These are phyloP conservation scores for Ophiostoma quercus DNA, from an alignment of 2,329 filamentous ascomycete species.

Conservation along the genomic window DNA sequence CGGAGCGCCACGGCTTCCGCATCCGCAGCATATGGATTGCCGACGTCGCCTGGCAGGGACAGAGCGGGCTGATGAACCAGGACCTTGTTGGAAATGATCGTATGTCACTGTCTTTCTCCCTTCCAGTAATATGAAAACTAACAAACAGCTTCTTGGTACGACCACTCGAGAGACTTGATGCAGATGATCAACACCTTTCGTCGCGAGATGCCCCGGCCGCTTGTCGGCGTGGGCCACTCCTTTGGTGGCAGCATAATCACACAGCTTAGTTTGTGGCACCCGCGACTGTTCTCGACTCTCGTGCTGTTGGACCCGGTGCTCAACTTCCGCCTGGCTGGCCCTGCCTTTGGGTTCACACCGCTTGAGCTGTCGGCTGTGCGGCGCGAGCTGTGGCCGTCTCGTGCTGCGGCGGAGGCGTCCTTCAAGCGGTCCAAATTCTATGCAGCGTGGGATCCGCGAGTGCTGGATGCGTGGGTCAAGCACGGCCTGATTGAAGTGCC, in stretches of 20 bases:
- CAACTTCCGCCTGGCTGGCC: conserved; percentile 44
- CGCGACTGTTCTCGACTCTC: conserved; percentile 69
- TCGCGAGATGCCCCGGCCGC: conserved; percentile 69
- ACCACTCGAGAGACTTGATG: conserved; percentile 77
- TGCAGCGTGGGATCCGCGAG: conserved; percentile 72
- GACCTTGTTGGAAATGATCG: conserved; percentile 74
- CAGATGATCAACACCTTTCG: conserved; percentile 83
- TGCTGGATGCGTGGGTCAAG: conserved; percentile 66
- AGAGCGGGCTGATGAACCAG: conserved; percentile 74
- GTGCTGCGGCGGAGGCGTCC: conserved; percentile 58
- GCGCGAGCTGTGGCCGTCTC: conserved; percentile 77
- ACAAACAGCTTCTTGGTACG: conserved; percentile 68
- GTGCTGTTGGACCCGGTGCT: conserved; percentile 84
- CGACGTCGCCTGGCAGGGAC: conserved; percentile 80
- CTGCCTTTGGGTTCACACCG: conserved; percentile 40
- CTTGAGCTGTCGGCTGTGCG: conserved; percentile 60
- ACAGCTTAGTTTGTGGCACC: conserved; percentile 69
- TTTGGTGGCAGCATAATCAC: conserved; percentile 74
- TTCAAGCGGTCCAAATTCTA: conserved; percentile 73
- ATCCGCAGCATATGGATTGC: conserved; percentile 86
- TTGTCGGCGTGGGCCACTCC: conserved; percentile 83
- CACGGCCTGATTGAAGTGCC: conserved; percentile 72
- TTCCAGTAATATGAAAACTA: conserved; percentile 22
- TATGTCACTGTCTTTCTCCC: conserved; percentile 38
- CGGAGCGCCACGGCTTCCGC: conserved; percentile 55